Percentiles rank a stretch among this genome's conserved stretches.
These are phyloP conservation scores for Pulicaria dysenterica DNA, from an alignment of 129 eudicot species.

Conservation along the genomic window DNA sequence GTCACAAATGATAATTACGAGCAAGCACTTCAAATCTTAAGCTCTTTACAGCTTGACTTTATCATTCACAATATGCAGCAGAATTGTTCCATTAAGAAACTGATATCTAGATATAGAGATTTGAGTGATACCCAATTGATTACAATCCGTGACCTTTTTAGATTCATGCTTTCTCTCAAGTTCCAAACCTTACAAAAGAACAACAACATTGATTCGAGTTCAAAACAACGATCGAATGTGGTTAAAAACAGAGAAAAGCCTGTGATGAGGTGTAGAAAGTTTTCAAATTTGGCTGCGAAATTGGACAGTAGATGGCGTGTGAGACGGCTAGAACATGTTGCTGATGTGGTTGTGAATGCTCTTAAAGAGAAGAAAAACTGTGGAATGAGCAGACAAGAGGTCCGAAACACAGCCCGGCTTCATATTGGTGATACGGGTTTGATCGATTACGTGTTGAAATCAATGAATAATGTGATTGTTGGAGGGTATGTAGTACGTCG, in stretches of 20 bases:
- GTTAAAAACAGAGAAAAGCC: constrained; percentile 42
- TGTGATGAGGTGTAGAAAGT: constrained; percentile 51
- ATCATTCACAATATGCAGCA: constrained; percentile 30
- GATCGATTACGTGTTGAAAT: constrained; percentile 79
- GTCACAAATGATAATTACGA: constrained; percentile 53
- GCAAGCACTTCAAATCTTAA: constrained; percentile 49
- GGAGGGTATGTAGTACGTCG: constrained; percentile 60
- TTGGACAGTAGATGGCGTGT: constrained; percentile 87
- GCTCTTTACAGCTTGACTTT: constrained; percentile 49
- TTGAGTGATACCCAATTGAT: constrained; percentile 49
- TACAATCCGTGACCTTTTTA: constrained; percentile 68
- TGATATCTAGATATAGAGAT: constrained; percentile 50
- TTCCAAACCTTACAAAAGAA: constrained; percentile 32
- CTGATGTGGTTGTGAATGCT: constrained; percentile 73
- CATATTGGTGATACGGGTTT: constrained; percentile 87
- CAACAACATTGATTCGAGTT: constrained; percentile 9
- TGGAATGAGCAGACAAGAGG: constrained; percentile 87
- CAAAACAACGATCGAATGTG: constrained; percentile 3
- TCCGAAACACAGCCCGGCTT: constrained; percentile 72
- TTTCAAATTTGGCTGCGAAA: constrained; percentile 63
- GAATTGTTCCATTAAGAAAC: constrained; percentile 33
- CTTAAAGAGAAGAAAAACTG: constrained; percentile 52
- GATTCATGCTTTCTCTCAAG: constrained; percentile 66
- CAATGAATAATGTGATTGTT: constrained; percentile 77
- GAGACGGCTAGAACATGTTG: constrained; percentile 68